Percentiles rank a stretch among this genome's conserved stretches.
These are phyloP conservation scores for Marchantia polymorpha DNA, from an alignment of 225 moss, liverwort and hornwort species.

Conservation along the genomic window DNA sequence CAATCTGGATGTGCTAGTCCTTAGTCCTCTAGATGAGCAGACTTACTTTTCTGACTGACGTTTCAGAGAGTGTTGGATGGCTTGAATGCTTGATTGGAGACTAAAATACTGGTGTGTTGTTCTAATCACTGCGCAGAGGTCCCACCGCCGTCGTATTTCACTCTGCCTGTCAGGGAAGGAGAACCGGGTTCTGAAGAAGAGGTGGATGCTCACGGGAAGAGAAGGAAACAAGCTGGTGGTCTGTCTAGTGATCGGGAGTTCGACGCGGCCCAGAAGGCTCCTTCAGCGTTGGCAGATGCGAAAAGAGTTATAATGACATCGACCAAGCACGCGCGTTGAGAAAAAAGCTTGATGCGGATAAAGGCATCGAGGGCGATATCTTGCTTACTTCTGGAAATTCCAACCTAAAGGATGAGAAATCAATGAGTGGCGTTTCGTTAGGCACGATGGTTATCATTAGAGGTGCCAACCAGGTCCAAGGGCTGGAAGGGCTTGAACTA, in stretches of 20 bases:
- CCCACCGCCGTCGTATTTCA: constrained; percentile 60
- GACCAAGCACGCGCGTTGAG: constrained; percentile 70
- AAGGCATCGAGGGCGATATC: constrained; percentile 81
- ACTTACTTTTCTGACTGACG: neutral
- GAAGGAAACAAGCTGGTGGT: constrained; percentile 62
- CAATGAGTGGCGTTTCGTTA: constrained; percentile 62
- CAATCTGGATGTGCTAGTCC: constrained; percentile 82
- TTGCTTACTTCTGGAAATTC: constrained; percentile 65
- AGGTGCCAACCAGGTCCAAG: constrained; percentile 92
- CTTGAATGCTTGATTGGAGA: neutral
- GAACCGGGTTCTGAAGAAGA: constrained; percentile 70
- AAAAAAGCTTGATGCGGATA: constrained; percentile 89
- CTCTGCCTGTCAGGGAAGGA: constrained; percentile 56
- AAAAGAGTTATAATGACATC: constrained; percentile 86
- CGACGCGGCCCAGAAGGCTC: constrained; percentile 90
- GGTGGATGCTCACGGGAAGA: constrained; percentile 62
- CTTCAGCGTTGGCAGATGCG: constrained; percentile 65
- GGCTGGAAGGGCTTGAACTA: constrained; percentile 87
- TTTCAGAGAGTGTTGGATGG: neutral
- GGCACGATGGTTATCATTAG: constrained; percentile 95
- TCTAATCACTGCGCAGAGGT: constrained; percentile 48
- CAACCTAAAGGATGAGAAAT: constrained; percentile 64
- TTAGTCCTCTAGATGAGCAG: neutral
- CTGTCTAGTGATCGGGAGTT: constrained; percentile 76
- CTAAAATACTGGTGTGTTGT: neutral